These are phyloP conservation scores for Apodospora peruviana DNA, from an alignment of 495 filamentous ascomycete species.

Conservation along the genomic window DNA sequence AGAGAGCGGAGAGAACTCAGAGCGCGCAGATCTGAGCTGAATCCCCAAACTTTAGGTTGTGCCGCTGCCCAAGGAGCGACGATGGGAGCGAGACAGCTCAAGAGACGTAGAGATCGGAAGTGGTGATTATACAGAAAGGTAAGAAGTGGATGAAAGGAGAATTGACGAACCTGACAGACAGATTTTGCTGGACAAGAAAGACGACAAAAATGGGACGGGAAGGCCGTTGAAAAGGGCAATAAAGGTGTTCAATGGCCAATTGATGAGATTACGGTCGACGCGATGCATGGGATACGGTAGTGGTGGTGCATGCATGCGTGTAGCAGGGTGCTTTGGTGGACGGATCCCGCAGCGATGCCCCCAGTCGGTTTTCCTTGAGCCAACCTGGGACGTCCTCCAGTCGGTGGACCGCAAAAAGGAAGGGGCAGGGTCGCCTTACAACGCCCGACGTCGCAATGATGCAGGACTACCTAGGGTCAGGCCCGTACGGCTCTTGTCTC, in stretches of 20 bases:
- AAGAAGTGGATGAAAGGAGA: no score
- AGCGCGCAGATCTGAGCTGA: no score
- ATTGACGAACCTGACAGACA: no score
- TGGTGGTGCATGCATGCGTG: not conserved
- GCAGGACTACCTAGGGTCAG: slow-evolving; percentile 4
- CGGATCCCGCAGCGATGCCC: not conserved
- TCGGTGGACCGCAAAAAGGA: slow-evolving; percentile 12
- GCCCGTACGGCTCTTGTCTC: no score
- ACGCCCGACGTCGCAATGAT: slow-evolving; percentile 16
- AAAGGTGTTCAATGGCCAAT: not conserved
- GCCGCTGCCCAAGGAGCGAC: no score
- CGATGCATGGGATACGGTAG: not conserved
- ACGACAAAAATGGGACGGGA: no score
- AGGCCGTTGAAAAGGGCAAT: not conserved
- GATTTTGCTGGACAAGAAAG: no score
- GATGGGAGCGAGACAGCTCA: no score
- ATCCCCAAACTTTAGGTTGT: no score
- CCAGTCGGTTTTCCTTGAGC: not conserved
- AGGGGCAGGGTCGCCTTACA: slow-evolving; percentile 15
- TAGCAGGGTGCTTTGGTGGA: not conserved
- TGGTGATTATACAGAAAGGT: no score
- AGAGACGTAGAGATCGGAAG: no score
- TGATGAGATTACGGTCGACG: slow-evolving; percentile 8
- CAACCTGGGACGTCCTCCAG: not conserved
- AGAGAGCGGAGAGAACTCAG: no score